Evolutionary conservation across 2,329 filamentous ascomycete genomes (phyloP).

Genomic region (Purpureocillium lavendulum): DNA sequence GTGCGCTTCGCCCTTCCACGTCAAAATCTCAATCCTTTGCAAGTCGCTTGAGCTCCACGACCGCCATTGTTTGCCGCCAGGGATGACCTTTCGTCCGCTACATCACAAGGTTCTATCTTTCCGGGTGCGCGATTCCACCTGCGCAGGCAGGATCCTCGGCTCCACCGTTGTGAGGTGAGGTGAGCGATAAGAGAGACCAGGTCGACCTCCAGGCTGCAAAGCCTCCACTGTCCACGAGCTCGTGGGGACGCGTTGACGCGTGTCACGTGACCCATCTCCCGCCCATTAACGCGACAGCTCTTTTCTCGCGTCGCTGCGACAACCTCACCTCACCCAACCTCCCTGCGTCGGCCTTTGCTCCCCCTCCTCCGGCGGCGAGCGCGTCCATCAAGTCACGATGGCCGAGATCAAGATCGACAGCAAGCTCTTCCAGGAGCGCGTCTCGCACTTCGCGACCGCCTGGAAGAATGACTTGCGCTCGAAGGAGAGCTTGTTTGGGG

Average conservation of each 20-base stretch:
- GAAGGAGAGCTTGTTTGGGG: conserved; percentile 76
- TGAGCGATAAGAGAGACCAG: too few relatives aligned
- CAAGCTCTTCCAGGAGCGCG: conserved; percentile 86
- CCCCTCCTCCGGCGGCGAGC: conserved; percentile 18
- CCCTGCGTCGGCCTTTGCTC: conserved; percentile 3
- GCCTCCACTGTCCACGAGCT: too few relatives aligned
- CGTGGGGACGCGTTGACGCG: conserved; percentile 13
- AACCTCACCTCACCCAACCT: conserved; percentile 14
- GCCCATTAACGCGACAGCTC: conserved; percentile 33
- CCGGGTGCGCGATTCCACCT: neutral
- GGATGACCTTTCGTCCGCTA: too few relatives aligned
- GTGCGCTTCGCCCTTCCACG: too few relatives aligned
- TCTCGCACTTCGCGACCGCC: conserved; percentile 75
- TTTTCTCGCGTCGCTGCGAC: conserved; percentile 29
- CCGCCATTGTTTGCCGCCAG: too few relatives aligned
- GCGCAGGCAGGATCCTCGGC: too few relatives aligned
- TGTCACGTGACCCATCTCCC: conserved; percentile 25
- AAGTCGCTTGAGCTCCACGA: too few relatives aligned
- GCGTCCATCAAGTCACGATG: conserved; percentile 39
- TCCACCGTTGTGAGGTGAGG: too few relatives aligned
- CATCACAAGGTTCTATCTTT: too few relatives aligned
- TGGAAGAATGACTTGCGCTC: conserved; percentile 96
- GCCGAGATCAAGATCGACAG: conserved; percentile 92
- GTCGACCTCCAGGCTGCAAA: too few relatives aligned
- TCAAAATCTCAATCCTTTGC: too few relatives aligned